A percentile compares a stretch with the other conserved stretches of the same genome.
Conservation (phyloP, 2,329 filamentous ascomycete genomes). For the Beauveria scarabaeidicola region DNA sequence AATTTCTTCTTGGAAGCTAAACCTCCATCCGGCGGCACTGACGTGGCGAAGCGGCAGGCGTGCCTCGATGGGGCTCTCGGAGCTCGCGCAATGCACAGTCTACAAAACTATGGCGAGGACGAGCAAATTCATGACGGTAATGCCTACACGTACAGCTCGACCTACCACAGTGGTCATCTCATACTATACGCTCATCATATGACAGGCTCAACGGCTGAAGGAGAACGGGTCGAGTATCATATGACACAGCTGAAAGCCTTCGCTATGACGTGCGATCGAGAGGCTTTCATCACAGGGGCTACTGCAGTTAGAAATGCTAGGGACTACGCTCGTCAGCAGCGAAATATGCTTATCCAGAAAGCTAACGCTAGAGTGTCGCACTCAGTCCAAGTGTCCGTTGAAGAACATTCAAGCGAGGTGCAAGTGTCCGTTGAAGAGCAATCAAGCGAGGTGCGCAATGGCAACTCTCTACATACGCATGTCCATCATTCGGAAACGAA, state of each 20-base stretch:
- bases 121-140: conserved; percentile 28
- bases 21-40: conserved; percentile 22
- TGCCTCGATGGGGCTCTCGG: conserved; percentile 29
- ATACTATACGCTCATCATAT: conserved; percentile 30
- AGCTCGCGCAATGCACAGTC: conserved; percentile 27
- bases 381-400: no score
- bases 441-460: not conserved
- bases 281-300: conserved; percentile 27
- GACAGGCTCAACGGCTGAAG: conserved; percentile 21
- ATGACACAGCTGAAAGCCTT: conserved; percentile 28
- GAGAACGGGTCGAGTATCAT: conserved; percentile 23
- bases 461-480: not conserved
- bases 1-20: conserved; percentile 36
- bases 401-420: not conserved
- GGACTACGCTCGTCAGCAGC: conserved; percentile 28
- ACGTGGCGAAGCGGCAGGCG: conserved; percentile 23
- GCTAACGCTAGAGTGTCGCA: conserved; percentile 20
- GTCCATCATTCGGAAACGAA: not conserved
- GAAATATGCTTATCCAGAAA: conserved; percentile 25
- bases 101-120: conserved; percentile 27
- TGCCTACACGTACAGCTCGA: conserved; percentile 30
- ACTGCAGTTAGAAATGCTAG: conserved; percentile 30
- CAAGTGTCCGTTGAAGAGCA: not conserved
- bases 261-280: conserved; percentile 19
- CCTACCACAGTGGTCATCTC: conserved; percentile 28